Percentiles rank a stretch among this genome's conserved stretches.
Evolutionary conservation across 495 filamentous ascomycete genomes (phyloP).

Genomic region (Podospora didyma): DNA sequence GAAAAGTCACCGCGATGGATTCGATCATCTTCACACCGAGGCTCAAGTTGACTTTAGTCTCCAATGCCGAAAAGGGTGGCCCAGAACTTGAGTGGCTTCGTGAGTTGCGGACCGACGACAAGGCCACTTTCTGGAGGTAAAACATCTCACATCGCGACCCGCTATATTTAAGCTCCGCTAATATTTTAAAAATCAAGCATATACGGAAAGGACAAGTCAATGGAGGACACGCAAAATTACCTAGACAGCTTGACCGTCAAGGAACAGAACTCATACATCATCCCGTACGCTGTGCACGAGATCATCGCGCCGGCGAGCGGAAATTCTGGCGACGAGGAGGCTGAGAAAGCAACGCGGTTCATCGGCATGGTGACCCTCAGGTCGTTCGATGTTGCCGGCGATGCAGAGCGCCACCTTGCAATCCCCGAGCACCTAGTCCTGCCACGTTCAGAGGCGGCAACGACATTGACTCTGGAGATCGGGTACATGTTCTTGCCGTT

Average conservation of each 20-base stretch:
- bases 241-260: not conserved
- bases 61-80: not conserved
- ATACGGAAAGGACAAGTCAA: not conserved
- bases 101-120: not conserved
- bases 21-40: not conserved
- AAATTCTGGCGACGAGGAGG: not conserved
- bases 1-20: not conserved
- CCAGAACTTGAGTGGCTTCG: not conserved
- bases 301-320: not conserved
- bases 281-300: not conserved
- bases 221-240: not conserved
- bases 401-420: not conserved
- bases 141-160: not conserved
- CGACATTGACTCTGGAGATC: not conserved
- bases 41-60: not conserved
- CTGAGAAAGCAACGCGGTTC: not conserved
- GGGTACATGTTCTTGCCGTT: not conserved
- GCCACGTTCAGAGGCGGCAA: not conserved
- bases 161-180: too few relatives aligned
- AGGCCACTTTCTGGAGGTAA: not conserved
- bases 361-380: not conserved
- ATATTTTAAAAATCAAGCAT: too few relatives aligned
- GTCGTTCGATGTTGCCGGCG: not conserved
- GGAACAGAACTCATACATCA: not conserved
- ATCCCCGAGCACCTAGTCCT: not conserved